A percentile compares a stretch with the other conserved stretches of the same genome.
Evolutionary conservation across 2,329 filamentous ascomycete genomes (phyloP).

Genomic region (Beauveria bassiana): DNA sequence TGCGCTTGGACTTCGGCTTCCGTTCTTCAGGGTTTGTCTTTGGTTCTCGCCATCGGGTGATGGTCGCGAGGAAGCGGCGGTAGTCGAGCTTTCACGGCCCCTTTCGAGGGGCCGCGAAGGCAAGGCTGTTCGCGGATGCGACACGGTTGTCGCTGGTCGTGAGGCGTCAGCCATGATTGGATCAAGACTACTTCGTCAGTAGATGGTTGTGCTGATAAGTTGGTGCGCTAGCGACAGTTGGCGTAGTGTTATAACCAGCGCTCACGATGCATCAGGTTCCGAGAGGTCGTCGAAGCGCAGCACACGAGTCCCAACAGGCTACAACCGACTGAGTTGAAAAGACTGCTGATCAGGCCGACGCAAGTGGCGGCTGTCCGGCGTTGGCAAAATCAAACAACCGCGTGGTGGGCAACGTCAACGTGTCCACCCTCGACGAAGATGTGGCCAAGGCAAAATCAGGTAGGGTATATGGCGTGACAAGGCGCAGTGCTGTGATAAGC

Average conservation of each 20-base stretch:
- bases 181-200: background rate
- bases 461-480: slow-evolving; percentile 6
- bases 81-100: slow-evolving; percentile 16
- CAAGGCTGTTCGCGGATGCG: slow-evolving; percentile 28
- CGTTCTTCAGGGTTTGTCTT: slow-evolving; percentile 16
- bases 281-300: background rate
- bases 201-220: background rate
- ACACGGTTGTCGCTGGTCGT: slow-evolving; percentile 18
- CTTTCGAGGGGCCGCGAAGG: slow-evolving; percentile 31
- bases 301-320: background rate
- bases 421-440: background rate
- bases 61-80: slow-evolving; percentile 15
- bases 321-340: background rate
- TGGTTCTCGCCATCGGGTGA: slow-evolving; percentile 18
- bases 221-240: slow-evolving; percentile 1
- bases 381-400: slow-evolving; percentile 8
- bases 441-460: background rate
- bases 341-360: background rate
- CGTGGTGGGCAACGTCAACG: background rate
- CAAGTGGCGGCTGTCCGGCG: background rate
- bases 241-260: slow-evolving; percentile 4
- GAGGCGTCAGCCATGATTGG: slow-evolving; percentile 24
- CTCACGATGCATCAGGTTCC: background rate
- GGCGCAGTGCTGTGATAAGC: background rate
- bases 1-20: slow-evolving; percentile 20